Percentiles rank a stretch among this genome's conserved stretches.
Conservation (phyloP, 2,329 filamentous ascomycete genomes). For the Penicillium sp. region DNA sequence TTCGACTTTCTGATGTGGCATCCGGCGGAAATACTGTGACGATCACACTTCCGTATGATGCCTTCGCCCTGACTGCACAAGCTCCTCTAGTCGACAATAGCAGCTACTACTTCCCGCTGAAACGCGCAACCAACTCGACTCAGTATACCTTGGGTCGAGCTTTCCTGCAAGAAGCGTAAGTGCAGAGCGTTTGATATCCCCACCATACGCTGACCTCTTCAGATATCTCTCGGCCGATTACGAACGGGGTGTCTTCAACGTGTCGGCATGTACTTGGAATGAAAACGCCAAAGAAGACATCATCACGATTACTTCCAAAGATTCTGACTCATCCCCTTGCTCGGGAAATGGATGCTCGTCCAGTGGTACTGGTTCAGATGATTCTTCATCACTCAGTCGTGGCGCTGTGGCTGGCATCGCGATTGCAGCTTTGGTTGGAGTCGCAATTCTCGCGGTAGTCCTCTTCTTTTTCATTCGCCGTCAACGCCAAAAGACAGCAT, state of each 20-base stretch:
- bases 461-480: conserved; percentile 14
- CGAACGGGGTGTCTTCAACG: conserved; percentile 50
- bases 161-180: conserved; percentile 62
- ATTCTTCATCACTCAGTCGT: conserved; percentile 5
- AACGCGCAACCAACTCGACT: conserved; percentile 50
- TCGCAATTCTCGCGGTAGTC: conserved; percentile 6
- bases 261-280: conserved; percentile 38
- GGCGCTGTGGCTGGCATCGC: conserved; percentile 17
- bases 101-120: conserved; percentile 62
- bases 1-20: conserved; percentile 51
- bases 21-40: conserved; percentile 15
- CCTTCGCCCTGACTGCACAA: conserved; percentile 46
- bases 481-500: conserved; percentile 10
- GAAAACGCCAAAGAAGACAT: conserved; percentile 11
- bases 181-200: not conserved
- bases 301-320: conserved; percentile 9
- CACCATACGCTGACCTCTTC: conserved; percentile 12
- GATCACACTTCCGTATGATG: conserved; percentile 37
- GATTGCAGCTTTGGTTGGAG: conserved; percentile 13
- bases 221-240: conserved; percentile 55
- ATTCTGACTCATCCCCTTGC: conserved; percentile 2
- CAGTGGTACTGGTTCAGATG: not conserved
- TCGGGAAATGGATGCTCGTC: conserved; percentile 4
- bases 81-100: conserved; percentile 48
- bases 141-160: conserved; percentile 62